Evolutionary conservation across 306 rosid species (phyloP).

Genomic region (Arachis stenosperma): DNA sequence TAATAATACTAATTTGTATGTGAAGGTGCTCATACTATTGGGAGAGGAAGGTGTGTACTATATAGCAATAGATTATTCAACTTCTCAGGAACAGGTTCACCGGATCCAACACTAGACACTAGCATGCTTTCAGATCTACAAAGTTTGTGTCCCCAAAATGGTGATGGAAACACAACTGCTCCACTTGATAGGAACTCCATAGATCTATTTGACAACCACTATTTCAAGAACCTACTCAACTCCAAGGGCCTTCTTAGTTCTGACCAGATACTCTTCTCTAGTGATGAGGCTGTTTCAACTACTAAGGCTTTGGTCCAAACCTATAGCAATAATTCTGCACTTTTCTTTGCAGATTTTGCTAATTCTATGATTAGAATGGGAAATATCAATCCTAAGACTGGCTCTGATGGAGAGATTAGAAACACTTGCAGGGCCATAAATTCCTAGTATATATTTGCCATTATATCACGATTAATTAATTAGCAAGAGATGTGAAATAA

Average conservation of each 20-base stretch:
- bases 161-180: conserved; percentile 64
- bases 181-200: conserved; percentile 68
- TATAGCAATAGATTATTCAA: conserved; percentile 78
- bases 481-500: no score
- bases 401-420: conserved; percentile 78
- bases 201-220: conserved; percentile 87
- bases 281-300: conserved; percentile 50
- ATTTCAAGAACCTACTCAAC: conserved; percentile 62
- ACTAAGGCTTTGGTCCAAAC: conserved; percentile 58
- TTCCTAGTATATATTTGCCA: conserved; percentile 14
- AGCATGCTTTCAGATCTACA: conserved; percentile 62
- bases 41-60: conserved; percentile 63
- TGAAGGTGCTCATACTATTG: conserved; percentile 88
- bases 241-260: conserved; percentile 76
- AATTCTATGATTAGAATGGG: conserved; percentile 88
- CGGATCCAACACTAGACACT: conserved; percentile 65
- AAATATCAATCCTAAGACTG: conserved; percentile 63
- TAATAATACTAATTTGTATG: not conserved
- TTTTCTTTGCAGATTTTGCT: conserved; percentile 62
- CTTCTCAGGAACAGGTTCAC: conserved; percentile 61
- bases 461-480: no score
- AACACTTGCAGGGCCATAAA: conserved; percentile 68
- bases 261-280: conserved; percentile 69
- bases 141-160: conserved; percentile 59
- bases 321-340: conserved; percentile 49